Percentiles rank a stretch among this genome's conserved stretches.
phyloP scores from a whole-genome alignment of 116 monocot species.

The Papilionanthe hybrid region DNA sequence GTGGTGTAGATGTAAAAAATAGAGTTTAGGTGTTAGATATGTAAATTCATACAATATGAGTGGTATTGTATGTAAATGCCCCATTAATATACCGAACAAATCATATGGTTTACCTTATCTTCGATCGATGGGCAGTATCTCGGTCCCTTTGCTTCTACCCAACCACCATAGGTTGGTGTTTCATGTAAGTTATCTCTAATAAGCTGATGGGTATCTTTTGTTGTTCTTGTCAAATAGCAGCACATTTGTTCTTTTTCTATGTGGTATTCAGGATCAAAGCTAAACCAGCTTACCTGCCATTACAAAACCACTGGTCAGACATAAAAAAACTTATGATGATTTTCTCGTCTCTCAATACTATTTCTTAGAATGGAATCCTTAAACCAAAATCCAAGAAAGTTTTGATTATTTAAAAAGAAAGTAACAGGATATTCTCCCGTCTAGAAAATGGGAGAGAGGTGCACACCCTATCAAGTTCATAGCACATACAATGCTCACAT shows the following conservation, averaged over 20 bases:
- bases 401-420: not conserved
- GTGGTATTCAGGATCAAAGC: slow-evolving; percentile 85
- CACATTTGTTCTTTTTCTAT: slow-evolving; percentile 29
- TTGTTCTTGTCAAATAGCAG: slow-evolving; percentile 68
- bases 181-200: slow-evolving; percentile 80
- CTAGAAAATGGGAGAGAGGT: not conserved
- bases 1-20: too few species aligned
- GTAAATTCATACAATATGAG: too few species aligned
- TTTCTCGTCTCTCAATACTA: not conserved
- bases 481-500: not conserved
- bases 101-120: slow-evolving; percentile 22
- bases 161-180: slow-evolving; percentile 61
- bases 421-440: not conserved
- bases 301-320: slow-evolving; percentile 5
- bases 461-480: not conserved
- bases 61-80: too few species aligned
- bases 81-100: not conserved
- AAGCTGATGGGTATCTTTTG: slow-evolving; percentile 72
- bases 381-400: not conserved
- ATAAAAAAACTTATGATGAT: not conserved
- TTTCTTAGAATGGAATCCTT: not conserved
- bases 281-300: slow-evolving; percentile 85
- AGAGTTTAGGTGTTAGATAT: too few species aligned
- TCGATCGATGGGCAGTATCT: slow-evolving; percentile 32
- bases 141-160: slow-evolving; percentile 30